Percentiles rank a stretch among this genome's conserved stretches.
These are phyloP conservation scores for Discostella stelligera DNA, from an alignment of 352 stramenopile species.

Conservation along the genomic window DNA sequence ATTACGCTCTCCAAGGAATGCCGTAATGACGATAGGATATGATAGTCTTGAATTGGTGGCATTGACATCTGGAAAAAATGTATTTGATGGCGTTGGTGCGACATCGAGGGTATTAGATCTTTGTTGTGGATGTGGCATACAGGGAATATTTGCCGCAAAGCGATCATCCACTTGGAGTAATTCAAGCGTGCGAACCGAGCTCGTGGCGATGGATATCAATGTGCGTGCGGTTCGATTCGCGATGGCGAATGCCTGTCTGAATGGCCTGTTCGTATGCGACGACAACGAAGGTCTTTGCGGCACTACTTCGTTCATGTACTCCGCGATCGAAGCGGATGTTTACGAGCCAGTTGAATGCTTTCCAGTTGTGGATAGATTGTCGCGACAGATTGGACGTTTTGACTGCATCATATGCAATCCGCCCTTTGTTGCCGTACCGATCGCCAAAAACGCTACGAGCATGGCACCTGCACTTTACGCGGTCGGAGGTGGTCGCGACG, in stretches of 20 bases:
- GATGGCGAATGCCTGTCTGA: conserved; percentile 24
- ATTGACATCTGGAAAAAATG: conserved; percentile 15
- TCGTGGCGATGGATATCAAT: conserved; percentile 37
- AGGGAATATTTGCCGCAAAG: conserved; percentile 34
- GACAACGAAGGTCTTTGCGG: not conserved
- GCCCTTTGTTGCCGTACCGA: conserved; percentile 40
- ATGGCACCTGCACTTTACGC: conserved; percentile 33
- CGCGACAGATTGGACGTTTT: conserved; percentile 22
- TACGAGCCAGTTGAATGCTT: not conserved
- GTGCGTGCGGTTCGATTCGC: conserved; percentile 25
- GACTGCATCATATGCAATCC: conserved; percentile 37
- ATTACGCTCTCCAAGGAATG: conserved; percentile 26
- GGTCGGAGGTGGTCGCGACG: conserved; percentile 31
- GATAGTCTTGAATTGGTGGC: conserved; percentile 40
- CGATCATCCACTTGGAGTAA: conserved; percentile 10
- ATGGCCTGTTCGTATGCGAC: conserved; percentile 3
- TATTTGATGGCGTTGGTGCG: not conserved
- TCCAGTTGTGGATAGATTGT: not conserved
- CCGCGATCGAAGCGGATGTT: not conserved
- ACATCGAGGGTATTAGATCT: conserved; percentile 31
- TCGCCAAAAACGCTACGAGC: not conserved
- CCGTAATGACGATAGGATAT: conserved; percentile 44
- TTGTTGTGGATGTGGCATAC: conserved; percentile 43
- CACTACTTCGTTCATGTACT: not conserved
- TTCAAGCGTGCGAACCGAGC: conserved; percentile 8